These are phyloP conservation scores for Pythium periplocum DNA, from an alignment of 352 stramenopile genomes.

Conservation along the genomic window DNA sequence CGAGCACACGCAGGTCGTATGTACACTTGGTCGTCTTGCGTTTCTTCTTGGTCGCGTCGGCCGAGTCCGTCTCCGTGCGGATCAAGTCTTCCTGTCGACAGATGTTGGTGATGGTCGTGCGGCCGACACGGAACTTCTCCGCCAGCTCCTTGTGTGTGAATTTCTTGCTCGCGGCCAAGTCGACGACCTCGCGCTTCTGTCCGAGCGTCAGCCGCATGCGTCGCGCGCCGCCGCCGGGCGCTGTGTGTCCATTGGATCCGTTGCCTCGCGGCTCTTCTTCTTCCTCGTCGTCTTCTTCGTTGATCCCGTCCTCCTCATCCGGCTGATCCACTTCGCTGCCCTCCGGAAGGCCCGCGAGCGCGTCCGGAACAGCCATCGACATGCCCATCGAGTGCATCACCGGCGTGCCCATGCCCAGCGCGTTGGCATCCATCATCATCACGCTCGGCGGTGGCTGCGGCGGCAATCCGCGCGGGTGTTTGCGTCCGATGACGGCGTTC, in stretches of 20 bases:
- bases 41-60: slow-evolving; percentile 80
- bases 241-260: not conserved
- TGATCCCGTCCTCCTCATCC: slow-evolving; percentile 7
- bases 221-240: slow-evolving; percentile 17
- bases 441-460: not conserved
- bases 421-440: not conserved
- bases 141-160: slow-evolving; percentile 82
- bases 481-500: not conserved
- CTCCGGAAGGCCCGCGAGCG: not conserved
- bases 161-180: slow-evolving; percentile 78
- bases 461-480: not conserved
- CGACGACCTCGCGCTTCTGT: slow-evolving; percentile 83
- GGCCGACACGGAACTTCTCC: slow-evolving; percentile 73
- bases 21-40: slow-evolving; percentile 84
- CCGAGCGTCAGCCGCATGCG: slow-evolving; percentile 78
- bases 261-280: not conserved
- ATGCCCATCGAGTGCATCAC: not conserved
- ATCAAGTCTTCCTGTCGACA: slow-evolving; percentile 80
- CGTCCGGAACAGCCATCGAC: not conserved
- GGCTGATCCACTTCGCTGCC: slow-evolving; percentile 5
- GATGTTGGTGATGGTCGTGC: slow-evolving; percentile 86
- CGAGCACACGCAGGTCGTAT: slow-evolving; percentile 74
- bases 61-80: slow-evolving; percentile 80
- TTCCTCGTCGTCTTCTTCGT: slow-evolving; percentile 3
- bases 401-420: not conserved